These are phyloP conservation scores for Crucihimalaya himalaica DNA, from an alignment of 345 rosid species.

Conservation along the genomic window DNA sequence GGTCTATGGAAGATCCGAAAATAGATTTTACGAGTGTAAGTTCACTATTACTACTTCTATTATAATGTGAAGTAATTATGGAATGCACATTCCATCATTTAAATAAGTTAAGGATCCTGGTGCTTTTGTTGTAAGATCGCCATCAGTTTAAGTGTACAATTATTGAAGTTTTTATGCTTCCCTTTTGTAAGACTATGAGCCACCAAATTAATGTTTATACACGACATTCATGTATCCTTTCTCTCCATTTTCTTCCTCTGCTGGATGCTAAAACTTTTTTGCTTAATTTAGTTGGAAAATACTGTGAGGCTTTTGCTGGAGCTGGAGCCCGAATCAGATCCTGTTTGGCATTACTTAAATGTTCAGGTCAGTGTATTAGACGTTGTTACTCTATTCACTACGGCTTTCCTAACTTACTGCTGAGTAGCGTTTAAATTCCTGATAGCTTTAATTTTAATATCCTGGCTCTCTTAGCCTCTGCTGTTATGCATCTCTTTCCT, in stretches of 20 bases:
- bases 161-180: neutral
- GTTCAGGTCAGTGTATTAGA: conserved; percentile 71
- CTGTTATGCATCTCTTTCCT: conserved; percentile 5
- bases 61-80: neutral
- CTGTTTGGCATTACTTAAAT: conserved; percentile 92
- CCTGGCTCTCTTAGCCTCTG: neutral
- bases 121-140: neutral
- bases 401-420: neutral
- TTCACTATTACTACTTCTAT: conserved; percentile 3
- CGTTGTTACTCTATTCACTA: conserved; percentile 2
- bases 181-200: neutral
- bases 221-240: neutral
- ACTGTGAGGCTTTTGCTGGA: conserved; percentile 92
- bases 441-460: conserved; percentile 1
- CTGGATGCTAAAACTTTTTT: conserved; percentile 11
- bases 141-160: neutral
- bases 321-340: conserved; percentile 96
- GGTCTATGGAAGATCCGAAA: conserved; percentile 94
- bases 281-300: conserved; percentile 79
- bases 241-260: conserved; percentile 8
- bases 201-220: conserved; percentile 2
- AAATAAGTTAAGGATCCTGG: neutral
- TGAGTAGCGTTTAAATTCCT: conserved; percentile 5
- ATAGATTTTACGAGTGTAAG: conserved; percentile 85
- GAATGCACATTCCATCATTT: conserved; percentile 10